Evolutionary conservation across 2,329 filamentous ascomycete species (phyloP).

Genomic region (Xylaria sp.): DNA sequence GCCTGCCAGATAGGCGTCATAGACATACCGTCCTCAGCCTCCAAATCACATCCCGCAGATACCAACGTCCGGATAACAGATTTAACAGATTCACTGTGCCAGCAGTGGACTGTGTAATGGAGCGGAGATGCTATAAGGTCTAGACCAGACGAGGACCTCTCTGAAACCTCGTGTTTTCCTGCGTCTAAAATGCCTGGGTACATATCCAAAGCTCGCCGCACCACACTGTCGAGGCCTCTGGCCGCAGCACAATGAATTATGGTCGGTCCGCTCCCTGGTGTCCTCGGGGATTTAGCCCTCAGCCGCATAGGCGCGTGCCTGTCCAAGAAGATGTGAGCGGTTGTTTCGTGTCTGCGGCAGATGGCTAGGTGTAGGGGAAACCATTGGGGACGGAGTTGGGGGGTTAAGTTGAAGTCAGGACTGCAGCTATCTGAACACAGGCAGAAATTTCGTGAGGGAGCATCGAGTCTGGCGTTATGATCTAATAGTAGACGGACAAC

Average conservation of each 20-base stretch:
- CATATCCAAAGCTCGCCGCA: not conserved
- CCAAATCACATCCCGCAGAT: not conserved
- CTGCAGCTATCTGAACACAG: not conserved
- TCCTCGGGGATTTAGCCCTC: not conserved
- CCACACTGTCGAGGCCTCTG: not conserved
- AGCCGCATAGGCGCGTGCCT: not conserved
- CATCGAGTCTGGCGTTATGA: not conserved
- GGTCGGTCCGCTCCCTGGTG: not conserved
- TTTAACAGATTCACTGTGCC: not conserved
- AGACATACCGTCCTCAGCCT: not conserved
- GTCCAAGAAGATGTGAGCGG: not conserved
- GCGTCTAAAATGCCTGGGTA: slow-evolving; percentile 3
- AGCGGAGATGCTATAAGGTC: not conserved
- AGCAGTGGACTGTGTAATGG: not conserved
- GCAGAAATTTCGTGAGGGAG: not conserved
- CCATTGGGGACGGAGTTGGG: not conserved
- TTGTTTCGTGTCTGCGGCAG: not conserved
- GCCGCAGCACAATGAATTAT: not conserved
- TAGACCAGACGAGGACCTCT: not conserved
- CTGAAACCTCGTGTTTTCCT: not conserved
- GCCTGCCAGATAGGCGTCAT: not conserved
- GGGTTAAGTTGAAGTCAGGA: too few species aligned
- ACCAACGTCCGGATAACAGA: not conserved
- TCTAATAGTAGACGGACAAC: not conserved
- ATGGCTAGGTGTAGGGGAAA: not conserved